Evolutionary conservation across 805 yeast species (phyloP), one percentile per base, ranked within the genome.

Genomic region (Schizosaccharomyces lindneri): DNA sequence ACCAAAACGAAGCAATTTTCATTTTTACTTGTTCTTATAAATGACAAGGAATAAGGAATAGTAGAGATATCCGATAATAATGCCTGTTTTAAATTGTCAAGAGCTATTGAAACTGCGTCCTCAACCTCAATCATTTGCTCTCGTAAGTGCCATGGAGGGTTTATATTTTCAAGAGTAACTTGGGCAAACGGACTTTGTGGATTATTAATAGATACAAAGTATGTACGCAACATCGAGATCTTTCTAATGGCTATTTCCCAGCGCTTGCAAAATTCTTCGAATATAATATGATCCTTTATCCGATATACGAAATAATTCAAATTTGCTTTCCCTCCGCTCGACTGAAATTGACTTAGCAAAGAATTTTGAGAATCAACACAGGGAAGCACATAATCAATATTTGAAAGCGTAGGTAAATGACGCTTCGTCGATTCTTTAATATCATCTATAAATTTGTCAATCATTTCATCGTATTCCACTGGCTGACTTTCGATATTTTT

Each of bases 341-440:
- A 29, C 29, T 55, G 61, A 59, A 63, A 65, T n/a, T 59, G 62
- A 17, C 65, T 41, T 29, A 65, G 39, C 43, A 65, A 63, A 17
- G 62, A 64, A 41, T 62, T 64, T 55, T 65, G 67, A 4, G 65
- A 62, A 29, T 59, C 63, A 11, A 66, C 43, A 61, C 67, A 65
- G 1, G 67, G 67, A 36, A 48, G 62, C 5, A 62, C 62, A 55
- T 46, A 60, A 4, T 24, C 7, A 5, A 65, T 59, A 11, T 17
- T 51, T n/a, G 21, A 5, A 46, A n/a, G 27, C 6, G 6, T 19
- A 9, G 3, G 21, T n/a, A 17, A 13, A 17, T 17, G 36, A 7
- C 3, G 19, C 57, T 24, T 19, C n/a, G 27, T 27, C 2, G 7
- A 6, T 17, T 51, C 19, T 29, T 29, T 51, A 3, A 51, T 51